A percentile compares a stretch with the other conserved stretches of the same genome.
Evolutionary conservation across 192 early-diverging fungal genomes (phyloP).

Genomic region (Podila clonocystis): DNA sequence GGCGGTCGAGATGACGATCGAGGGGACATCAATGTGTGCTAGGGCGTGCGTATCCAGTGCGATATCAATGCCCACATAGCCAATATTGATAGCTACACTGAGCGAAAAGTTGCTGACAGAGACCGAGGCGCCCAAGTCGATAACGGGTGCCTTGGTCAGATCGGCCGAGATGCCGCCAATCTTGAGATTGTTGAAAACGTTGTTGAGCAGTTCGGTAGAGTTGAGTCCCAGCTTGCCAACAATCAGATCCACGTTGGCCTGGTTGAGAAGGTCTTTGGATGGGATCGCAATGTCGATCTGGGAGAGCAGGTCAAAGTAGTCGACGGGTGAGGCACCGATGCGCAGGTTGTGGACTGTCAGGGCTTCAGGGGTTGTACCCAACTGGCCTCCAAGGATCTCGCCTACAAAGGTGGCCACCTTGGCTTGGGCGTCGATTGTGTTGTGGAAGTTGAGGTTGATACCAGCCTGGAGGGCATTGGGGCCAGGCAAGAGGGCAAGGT

Average conservation of each 20-base stretch:
- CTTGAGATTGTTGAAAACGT: conserved; percentile 36
- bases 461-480: conserved; percentile 30
- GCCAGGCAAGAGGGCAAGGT: conserved; percentile 27
- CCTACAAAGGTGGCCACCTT: conserved; percentile 42
- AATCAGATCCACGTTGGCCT: conserved; percentile 22
- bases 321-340: conserved; percentile 41
- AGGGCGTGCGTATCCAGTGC: conserved; percentile 34
- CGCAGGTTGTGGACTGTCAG: conserved; percentile 46
- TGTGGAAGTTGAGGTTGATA: conserved; percentile 40
- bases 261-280: conserved; percentile 32
- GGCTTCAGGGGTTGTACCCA: conserved; percentile 40
- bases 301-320: conserved; percentile 47
- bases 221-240: conserved; percentile 26
- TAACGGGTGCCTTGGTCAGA: conserved; percentile 47
- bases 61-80: conserved; percentile 46
- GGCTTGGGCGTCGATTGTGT: conserved; percentile 23
- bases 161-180: conserved; percentile 37
- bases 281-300: conserved; percentile 47
- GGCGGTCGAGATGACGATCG: conserved; percentile 37
- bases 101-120: conserved; percentile 37
- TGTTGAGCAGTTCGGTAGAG: conserved; percentile 2
- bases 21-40: conserved; percentile 44
- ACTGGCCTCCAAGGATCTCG: conserved; percentile 30
- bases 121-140: conserved; percentile 41
- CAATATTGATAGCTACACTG: conserved; percentile 44